These are phyloP conservation scores for Pichia eremophila DNA, from an alignment of 805 yeast genomes.

Conservation along the genomic window DNA sequence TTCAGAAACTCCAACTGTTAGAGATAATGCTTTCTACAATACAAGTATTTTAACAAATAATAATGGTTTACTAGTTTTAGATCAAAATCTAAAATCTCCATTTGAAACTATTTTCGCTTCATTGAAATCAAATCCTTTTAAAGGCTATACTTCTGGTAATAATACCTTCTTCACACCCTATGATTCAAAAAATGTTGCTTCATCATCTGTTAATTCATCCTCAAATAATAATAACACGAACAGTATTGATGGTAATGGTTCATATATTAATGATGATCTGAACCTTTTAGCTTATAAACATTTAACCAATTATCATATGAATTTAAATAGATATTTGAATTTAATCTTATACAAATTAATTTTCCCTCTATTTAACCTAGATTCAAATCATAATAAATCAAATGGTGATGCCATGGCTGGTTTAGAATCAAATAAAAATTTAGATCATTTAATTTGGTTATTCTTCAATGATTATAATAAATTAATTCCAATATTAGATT, in stretches of 20 bases:
- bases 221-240: not conserved
- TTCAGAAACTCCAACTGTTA: not conserved
- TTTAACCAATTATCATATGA: slow-evolving; percentile 28
- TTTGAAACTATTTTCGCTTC: slow-evolving; percentile 16
- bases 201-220: slow-evolving; percentile 1
- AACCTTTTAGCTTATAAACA: slow-evolving; percentile 3
- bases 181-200: not conserved
- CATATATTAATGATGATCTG: not conserved
- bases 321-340: slow-evolving; percentile 27
- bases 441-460: slow-evolving; percentile 38
- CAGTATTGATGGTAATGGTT: not conserved
- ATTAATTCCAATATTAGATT: slow-evolving; percentile 46
- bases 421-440: slow-evolving; percentile 20
- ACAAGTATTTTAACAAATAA: slow-evolving; percentile 9
- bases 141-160: slow-evolving; percentile 19
- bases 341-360: slow-evolving; percentile 25
- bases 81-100: slow-evolving; percentile 22
- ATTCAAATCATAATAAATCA: not conserved
- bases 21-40: not conserved
- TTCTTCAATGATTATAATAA: slow-evolving; percentile 45
- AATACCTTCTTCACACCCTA: not conserved
- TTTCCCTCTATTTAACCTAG: slow-evolving; percentile 21
- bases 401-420: not conserved
- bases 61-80: slow-evolving; percentile 18
- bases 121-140: slow-evolving; percentile 20